A percentile compares a stretch with the other conserved stretches of the same genome.
Evolutionary conservation across 2,329 filamentous ascomycete species (phyloP).

Genomic region (Aspergillus transmontanensis): DNA sequence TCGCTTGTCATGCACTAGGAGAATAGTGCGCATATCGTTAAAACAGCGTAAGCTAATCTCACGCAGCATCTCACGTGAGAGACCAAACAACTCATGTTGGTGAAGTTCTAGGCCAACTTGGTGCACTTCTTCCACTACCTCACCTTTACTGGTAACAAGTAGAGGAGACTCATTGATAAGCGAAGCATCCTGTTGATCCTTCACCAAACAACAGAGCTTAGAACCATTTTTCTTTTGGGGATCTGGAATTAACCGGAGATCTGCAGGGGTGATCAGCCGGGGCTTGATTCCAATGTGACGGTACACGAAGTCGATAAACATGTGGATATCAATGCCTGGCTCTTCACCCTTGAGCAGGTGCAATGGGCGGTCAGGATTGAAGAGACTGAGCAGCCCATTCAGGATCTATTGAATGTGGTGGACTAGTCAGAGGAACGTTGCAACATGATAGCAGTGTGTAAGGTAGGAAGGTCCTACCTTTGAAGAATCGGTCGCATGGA

Average conservation of each 20-base stretch:
- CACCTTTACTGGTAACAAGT: slow-evolving; percentile 4
- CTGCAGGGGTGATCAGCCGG: slow-evolving; percentile 14
- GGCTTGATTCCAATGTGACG: neutral
- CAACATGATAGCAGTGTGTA: no score
- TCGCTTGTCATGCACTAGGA: slow-evolving; percentile 37
- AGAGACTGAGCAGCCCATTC: slow-evolving; percentile 13
- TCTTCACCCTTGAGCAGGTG: slow-evolving; percentile 21
- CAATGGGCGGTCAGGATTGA: slow-evolving; percentile 12
- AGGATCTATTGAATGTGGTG: slow-evolving; percentile 1
- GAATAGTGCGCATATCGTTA: slow-evolving; percentile 34
- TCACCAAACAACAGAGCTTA: slow-evolving; percentile 19
- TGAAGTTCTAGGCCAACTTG: slow-evolving; percentile 33
- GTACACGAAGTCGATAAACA: slow-evolving; percentile 8
- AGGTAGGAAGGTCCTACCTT: slow-evolving; percentile 6
- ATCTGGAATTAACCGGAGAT: slow-evolving; percentile 12
- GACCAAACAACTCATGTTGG: slow-evolving; percentile 27
- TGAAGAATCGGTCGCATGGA: slow-evolving; percentile 7
- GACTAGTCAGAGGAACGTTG: no score
- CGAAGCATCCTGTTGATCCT: neutral
- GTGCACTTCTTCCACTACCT: slow-evolving; percentile 26
- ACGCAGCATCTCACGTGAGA: slow-evolving; percentile 26
- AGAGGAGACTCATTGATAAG: neutral
- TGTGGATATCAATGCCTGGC: slow-evolving; percentile 21
- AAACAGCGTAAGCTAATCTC: slow-evolving; percentile 28
- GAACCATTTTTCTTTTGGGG: neutral